Base-by-base conservation (phyloP, 768 basidiomycete species). In the Collybia mongolica region DNA sequence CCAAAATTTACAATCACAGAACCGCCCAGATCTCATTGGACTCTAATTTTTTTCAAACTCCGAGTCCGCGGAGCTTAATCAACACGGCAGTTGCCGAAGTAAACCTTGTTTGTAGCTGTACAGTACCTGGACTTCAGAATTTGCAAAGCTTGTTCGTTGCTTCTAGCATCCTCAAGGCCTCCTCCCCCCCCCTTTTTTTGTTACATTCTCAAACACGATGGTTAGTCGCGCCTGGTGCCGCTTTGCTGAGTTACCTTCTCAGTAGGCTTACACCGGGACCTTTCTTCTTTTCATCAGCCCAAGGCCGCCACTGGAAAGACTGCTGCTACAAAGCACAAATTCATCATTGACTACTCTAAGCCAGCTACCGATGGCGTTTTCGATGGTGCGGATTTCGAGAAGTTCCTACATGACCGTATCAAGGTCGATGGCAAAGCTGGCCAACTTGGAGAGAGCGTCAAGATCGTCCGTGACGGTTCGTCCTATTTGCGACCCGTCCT, bases 391-490 rank as follows among this genome's bases (percentile, higher is more conserved):
- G 80, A 79, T 59, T 81, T 82, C 63, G 80, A 82, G 71, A 98
- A 97, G 70, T 97, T 85, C 77, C 80, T 96, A 45, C 90, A 93
- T 63, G 93, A 95, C 73, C 88, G 89, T 61, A 90, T 93, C 64
- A 95, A 96, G 78, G 86, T 96, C 57, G 91, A 93, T 49, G 89
- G 89, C 40, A 94, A 94, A 79, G 78, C 88, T 44, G 94, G 93
- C 36, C 88, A 95, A 64, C 87, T 97, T 52, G 92, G 90, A 38
- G 96, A 98, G 44, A 86, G 75, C 59, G 79, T 99, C 66, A 88
- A 90, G 70, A 85, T 98, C 65, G 70, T 76, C 59, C 87, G 92
- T 52, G 91, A 96, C 73, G 89, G 93, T 94, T 51, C 49, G 81
- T 3, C 39, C 37, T 8, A 20, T 17, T 5, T 15, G 14, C 5